Evolutionary conservation across 1,284 basidiomycete genomes (phyloP), one percentile per base, ranked within the genome.

Genomic region (Fomitopsis palustris): DNA sequence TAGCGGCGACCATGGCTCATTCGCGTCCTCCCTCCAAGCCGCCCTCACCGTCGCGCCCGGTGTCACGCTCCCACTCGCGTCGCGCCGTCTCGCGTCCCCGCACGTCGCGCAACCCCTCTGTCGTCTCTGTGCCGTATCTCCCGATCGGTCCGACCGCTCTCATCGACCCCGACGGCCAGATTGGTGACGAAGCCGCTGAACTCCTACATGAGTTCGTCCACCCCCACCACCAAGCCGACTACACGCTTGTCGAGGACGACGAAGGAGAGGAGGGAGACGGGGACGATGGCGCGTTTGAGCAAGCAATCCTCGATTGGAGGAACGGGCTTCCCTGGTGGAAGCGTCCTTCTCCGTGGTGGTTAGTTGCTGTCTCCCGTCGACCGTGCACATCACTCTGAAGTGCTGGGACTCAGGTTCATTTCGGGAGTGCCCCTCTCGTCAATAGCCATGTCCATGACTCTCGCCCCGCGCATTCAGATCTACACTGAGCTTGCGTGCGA

Each of bases 261-360:
- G 51, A 43, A 27, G 43, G 33, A 16, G 74, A 64, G 25, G 67
- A 65, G n/a, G 66, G 69, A 29, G 62, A 61, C 33, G 60, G 47
- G 16, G 56, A 21, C 4, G 60, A 57, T 17, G 56, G 25, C 47
- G 35, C 23, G 19, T 27, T 38, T 12, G 41, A 37, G 47, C 41
- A 42, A 7, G 53, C 43, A 3, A 37, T 41, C 14, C 21, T 14
- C 4, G 23, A 49, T 14, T 57, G 55, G 55, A 53, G 54, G 35
- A 21, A 45, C 55, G 66, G 52, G 10, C 52, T 58, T 38, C 84
- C 87, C 0, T 90, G 88, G 88, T 90, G 85, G 81, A 87, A 75
- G 70, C 74, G 79, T 53, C 88, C 89, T 7, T 87, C 87, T 0
- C 78, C 86, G 0, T 80, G 77, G 73, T 92, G 90, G 89, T 89